phyloP scores from a whole-genome alignment of 208 protist species.

The Crithidia bombi region DNA sequence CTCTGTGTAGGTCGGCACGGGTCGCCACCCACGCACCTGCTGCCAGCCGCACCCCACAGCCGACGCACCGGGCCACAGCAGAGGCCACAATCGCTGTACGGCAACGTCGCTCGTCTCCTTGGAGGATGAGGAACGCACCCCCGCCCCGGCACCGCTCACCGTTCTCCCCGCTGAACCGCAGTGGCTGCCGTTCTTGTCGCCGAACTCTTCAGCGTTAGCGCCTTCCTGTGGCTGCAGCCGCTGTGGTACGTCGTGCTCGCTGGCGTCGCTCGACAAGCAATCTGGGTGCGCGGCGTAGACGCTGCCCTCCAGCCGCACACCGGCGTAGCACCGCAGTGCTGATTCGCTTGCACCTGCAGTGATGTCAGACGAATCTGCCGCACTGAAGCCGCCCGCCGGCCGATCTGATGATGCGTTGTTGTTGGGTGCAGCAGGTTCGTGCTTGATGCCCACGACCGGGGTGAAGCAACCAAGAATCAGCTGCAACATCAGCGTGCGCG shows the following conservation, averaged over 20 bases:
- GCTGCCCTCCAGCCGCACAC: slow-evolving; percentile 25
- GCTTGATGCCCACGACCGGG: slow-evolving; percentile 43
- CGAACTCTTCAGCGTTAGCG: slow-evolving; percentile 3
- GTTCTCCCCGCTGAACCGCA: not conserved
- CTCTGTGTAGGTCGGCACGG: slow-evolving; percentile 29
- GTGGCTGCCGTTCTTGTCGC: not conserved
- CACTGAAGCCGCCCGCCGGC: not conserved
- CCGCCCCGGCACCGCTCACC: not conserved
- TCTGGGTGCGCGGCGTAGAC: slow-evolving; percentile 22
- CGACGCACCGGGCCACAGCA: slow-evolving; percentile 69
- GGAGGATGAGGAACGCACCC: slow-evolving; percentile 13
- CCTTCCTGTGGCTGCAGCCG: not conserved
- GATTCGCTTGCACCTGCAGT: not conserved
- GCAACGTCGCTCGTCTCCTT: slow-evolving; percentile 28
- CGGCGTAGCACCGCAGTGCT: slow-evolving; percentile 27
- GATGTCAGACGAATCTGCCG: not conserved
- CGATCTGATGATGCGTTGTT: not conserved
- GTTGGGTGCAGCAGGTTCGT: not conserved
- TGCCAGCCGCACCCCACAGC: slow-evolving; percentile 76
- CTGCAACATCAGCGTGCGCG: slow-evolving; percentile 67
- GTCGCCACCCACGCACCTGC: slow-evolving; percentile 37
- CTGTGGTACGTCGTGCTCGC: not conserved
- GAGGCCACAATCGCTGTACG: slow-evolving; percentile 54
- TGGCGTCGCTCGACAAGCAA: not conserved
- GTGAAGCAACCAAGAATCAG: slow-evolving; percentile 58